Percentiles rank a stretch among this genome's conserved stretches.
Evolutionary conservation across 2,329 filamentous ascomycete species (phyloP).

Genomic region (Sphaerulina vaccinii): DNA sequence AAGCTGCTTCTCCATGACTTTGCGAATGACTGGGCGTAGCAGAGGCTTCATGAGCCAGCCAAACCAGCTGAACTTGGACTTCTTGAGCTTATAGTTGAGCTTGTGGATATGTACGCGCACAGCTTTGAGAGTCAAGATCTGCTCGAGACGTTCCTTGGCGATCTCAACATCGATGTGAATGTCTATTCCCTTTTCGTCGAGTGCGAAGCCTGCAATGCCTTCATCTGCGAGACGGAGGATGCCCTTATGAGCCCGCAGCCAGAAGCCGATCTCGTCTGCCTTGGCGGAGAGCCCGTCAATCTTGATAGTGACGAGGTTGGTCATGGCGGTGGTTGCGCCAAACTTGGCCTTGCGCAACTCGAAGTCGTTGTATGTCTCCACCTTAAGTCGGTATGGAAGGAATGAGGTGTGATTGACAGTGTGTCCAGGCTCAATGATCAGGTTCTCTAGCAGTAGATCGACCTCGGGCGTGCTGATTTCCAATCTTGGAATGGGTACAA

Average conservation of each 20-base stretch:
- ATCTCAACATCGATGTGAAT: constrained; percentile 83
- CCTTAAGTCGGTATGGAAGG: constrained; percentile 75
- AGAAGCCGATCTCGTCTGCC: constrained; percentile 86
- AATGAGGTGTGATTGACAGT: constrained; percentile 87
- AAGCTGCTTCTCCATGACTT: constrained; percentile 75
- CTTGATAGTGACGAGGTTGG: constrained; percentile 68
- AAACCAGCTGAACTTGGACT: constrained; percentile 73
- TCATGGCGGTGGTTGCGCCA: constrained; percentile 67
- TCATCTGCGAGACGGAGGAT: constrained; percentile 74
- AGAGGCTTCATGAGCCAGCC: constrained; percentile 83
- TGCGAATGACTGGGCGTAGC: constrained; percentile 75
- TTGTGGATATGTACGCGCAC: constrained; percentile 84
- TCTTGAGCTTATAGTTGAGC: constrained; percentile 72
- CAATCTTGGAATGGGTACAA: constrained; percentile 85
- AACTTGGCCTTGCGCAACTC: constrained; percentile 77
- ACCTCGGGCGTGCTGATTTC: constrained; percentile 80
- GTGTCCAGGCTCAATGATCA: constrained; percentile 82
- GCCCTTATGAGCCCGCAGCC: constrained; percentile 75
- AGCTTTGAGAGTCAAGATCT: constrained; percentile 72
- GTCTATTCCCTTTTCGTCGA: constrained; percentile 86
- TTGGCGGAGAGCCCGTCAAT: constrained; percentile 79
- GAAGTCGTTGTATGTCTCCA: constrained; percentile 82
- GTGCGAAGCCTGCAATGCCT: constrained; percentile 79
- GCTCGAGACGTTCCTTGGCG: constrained; percentile 72
- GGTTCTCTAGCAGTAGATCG: constrained; percentile 83